Base-by-base conservation (phyloP, 306 rosid species). In the Chamaecrista fasciculata region DNA sequence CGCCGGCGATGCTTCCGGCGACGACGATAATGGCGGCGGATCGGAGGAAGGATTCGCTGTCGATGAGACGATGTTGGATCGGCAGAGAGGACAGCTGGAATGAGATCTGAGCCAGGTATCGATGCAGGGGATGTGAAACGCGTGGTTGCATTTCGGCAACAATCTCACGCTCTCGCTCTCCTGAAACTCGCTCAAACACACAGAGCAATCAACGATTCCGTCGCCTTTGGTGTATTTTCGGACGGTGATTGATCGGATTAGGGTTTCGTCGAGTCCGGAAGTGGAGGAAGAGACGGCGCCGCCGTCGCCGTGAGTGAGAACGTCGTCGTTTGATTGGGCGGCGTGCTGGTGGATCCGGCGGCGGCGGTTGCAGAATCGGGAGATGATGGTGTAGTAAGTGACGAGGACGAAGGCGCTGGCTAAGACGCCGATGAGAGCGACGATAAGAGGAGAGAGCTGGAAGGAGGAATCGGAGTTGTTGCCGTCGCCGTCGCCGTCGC, bases 91-190 rank as follows among this genome's bases (percentile, higher is more conserved):
- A 46, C 97, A 91, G 20, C 81, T 85, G 0, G 96, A 82, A 62
- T 85, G 76, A 8, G 96, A 86, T 67, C 79, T 82, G 31, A 91
- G 76, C 97, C 97, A 91, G 4, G 86, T 42, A 33, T 91, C 97
- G 52, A 91, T 91, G 50, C 96, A 91, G 29, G 90, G 91, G 4
- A 87, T 86, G 61, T 91, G 96, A 65, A 91, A 91, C 0, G 96
- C 96, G 28, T 91, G 97, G 78, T 72, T 86, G 37, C 97, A 91
- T 44, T 78, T 85, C 0, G 97, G 94, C 74, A 91, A 63, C 5
- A 91, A 53, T 66, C 97, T 80, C 12, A 91, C 51, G 49, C 76
- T 84, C 70, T 91, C 90, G 25, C 83, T 73, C 66, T 91, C 97
- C 72, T 82, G 47, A 11, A 91, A 91, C 77, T 91, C 97, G 9